Percentiles rank a stretch among this genome's conserved stretches.
These are phyloP conservation scores for Leccinum pachyderme DNA, from an alignment of 1,284 basidiomycete genomes.

Conservation along the genomic window DNA sequence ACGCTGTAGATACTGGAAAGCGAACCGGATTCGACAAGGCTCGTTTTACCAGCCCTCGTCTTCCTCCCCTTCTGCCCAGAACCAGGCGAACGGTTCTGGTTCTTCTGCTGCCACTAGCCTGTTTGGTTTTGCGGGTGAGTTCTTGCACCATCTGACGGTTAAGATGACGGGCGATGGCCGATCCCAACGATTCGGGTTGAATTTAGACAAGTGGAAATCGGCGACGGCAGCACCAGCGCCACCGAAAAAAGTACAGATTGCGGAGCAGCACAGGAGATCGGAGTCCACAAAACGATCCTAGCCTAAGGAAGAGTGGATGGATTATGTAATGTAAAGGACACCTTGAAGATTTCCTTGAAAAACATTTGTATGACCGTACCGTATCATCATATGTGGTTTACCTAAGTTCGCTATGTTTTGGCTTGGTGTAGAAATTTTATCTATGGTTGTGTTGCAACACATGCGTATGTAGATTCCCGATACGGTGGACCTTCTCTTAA, in stretches of 20 bases:
- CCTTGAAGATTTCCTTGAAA: neutral
- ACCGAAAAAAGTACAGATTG: conserved; percentile 22
- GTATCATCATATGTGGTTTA: conserved; percentile 1
- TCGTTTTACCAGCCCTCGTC: conserved; percentile 30
- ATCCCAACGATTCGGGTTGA: neutral
- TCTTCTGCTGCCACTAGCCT: conserved; percentile 6
- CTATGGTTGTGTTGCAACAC: neutral
- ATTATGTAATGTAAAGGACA: neutral
- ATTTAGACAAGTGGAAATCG: conserved; percentile 28
- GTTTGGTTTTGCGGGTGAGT: conserved; percentile 25
- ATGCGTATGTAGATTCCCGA: neutral
- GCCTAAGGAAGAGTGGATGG: neutral
- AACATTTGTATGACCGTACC: neutral
- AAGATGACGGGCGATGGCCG: neutral
- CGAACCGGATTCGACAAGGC: conserved; percentile 27
- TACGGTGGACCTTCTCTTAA: no score
- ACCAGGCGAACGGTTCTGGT: conserved; percentile 15
- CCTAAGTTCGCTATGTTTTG: neutral
- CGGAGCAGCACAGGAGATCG: conserved; percentile 10
- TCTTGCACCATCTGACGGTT: neutral
- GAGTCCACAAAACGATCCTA: conserved; percentile 6
- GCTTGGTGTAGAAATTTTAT: neutral
- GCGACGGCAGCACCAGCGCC: conserved; percentile 8
- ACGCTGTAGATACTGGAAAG: conserved; percentile 31
- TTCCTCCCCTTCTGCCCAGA: conserved; percentile 2